These are phyloP conservation scores for Chamaecyparis obtusa DNA, from an alignment of 75 land plant genomes.

Conservation along the genomic window DNA sequence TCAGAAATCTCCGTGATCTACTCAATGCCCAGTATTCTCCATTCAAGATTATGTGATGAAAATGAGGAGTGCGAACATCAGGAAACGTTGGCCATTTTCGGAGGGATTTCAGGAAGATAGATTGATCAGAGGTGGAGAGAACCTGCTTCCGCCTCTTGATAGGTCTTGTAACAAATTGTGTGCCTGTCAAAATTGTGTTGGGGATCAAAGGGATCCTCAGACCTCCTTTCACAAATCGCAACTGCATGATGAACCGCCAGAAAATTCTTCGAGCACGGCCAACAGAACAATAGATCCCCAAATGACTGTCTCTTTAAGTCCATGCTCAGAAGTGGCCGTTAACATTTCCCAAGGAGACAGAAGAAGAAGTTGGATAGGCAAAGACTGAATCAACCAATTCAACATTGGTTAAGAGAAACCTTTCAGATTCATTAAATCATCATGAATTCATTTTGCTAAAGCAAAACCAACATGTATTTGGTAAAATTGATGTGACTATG, in stretches of 20 bases:
- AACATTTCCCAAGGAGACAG: background rate
- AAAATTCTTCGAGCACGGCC: background rate
- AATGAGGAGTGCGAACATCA: background rate
- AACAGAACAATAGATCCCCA: background rate
- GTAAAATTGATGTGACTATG: too few species aligned
- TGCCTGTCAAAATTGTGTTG: background rate
- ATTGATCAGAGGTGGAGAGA: background rate
- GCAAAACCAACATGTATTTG: too few species aligned
- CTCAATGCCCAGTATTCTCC: background rate
- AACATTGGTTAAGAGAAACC: too few species aligned
- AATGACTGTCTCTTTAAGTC: background rate
- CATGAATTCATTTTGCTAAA: too few species aligned
- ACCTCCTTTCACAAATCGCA: background rate
- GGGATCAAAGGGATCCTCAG: background rate
- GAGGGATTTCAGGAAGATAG: background rate
- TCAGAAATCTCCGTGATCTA: background rate
- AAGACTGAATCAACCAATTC: too few species aligned
- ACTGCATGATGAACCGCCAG: too few species aligned
- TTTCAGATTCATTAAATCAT: too few species aligned
- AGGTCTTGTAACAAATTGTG: slow-evolving; percentile 1
- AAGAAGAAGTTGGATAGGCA: too few species aligned
- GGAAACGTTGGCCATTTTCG: slow-evolving; percentile 1
- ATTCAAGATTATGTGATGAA: slow-evolving; percentile 2
- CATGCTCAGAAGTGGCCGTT: background rate
- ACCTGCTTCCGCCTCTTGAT: background rate